Evolutionary conservation across 345 rosid species (phyloP).

Genomic region (Brassica juncea): DNA sequence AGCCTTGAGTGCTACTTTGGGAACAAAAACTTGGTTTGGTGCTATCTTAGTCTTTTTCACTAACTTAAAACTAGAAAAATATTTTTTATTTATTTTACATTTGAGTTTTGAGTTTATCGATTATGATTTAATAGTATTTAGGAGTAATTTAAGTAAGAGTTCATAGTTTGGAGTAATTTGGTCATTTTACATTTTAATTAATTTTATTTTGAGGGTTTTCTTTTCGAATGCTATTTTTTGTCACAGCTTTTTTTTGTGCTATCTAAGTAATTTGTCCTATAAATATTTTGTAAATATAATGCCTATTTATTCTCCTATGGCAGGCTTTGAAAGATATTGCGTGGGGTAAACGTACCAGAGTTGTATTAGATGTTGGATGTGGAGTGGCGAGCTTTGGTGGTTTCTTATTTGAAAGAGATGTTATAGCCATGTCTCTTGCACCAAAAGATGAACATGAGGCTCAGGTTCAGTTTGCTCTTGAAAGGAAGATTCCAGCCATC

Average conservation of each 20-base stretch:
- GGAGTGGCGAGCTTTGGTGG: slow-evolving; percentile 98
- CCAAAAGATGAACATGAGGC: slow-evolving; percentile 98
- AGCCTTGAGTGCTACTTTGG: too few relatives aligned
- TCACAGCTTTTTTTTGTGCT: not conserved
- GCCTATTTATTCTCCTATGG: not conserved
- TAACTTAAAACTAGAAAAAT: not conserved
- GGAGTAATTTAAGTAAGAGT: too few relatives aligned
- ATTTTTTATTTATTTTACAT: not conserved
- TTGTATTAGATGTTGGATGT: slow-evolving; percentile 84
- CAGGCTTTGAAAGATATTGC: slow-evolving; percentile 68
- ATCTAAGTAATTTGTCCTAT: not conserved
- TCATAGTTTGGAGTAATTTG: not conserved
- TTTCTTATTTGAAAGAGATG: slow-evolving; percentile 84
- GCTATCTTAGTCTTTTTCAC: too few relatives aligned
- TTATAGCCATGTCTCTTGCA: slow-evolving; percentile 89
- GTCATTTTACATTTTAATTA: not conserved
- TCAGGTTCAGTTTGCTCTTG: slow-evolving; percentile 94
- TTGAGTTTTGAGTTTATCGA: not conserved
- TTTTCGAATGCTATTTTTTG: not conserved
- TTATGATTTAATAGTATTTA: not conserved
- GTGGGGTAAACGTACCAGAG: slow-evolving; percentile 87
- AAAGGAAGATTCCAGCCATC: slow-evolving; percentile 93
- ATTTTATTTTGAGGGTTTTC: not conserved
- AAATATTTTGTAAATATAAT: not conserved
- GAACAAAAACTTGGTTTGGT: too few relatives aligned